These are phyloP conservation scores for Inonotus obliquus DNA, from an alignment of 1,284 basidiomycete species.

Conservation along the genomic window DNA sequence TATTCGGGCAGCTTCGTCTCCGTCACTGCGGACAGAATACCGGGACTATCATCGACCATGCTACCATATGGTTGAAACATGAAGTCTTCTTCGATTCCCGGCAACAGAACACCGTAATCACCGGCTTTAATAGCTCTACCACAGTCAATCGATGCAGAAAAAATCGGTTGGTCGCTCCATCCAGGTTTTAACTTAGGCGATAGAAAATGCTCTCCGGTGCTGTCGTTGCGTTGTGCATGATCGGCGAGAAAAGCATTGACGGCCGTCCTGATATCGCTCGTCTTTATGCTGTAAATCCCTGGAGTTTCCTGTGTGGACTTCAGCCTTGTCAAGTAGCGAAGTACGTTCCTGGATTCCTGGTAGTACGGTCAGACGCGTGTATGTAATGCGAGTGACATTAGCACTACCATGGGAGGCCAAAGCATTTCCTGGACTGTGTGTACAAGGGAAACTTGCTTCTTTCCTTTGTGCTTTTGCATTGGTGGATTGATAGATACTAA, in stretches of 20 bases:
- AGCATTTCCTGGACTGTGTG: not conserved
- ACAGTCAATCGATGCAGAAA: not conserved
- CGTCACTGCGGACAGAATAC: not conserved
- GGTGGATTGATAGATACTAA: not conserved
- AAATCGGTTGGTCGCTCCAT: not conserved
- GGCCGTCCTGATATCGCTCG: not conserved
- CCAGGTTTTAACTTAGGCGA: not conserved
- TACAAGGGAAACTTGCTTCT: not conserved
- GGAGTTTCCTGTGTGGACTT: not conserved
- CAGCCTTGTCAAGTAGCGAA: not conserved
- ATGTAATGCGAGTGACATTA: not conserved
- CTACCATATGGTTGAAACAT: not conserved
- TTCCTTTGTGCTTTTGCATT: not conserved
- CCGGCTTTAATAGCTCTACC: not conserved
- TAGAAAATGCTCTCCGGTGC: not conserved
- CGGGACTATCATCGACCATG: not conserved
- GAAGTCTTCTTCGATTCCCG: not conserved
- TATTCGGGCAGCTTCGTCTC: not conserved
- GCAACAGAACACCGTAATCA: not conserved
- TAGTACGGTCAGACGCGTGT: not conserved
- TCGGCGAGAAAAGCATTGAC: not conserved
- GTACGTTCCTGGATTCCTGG: not conserved
- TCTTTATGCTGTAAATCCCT: not conserved
- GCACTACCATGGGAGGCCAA: not conserved
- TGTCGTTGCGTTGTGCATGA: not conserved